Evolutionary conservation across 805 yeast genomes (phyloP).

Genomic region (Candida ipomoeae): DNA sequence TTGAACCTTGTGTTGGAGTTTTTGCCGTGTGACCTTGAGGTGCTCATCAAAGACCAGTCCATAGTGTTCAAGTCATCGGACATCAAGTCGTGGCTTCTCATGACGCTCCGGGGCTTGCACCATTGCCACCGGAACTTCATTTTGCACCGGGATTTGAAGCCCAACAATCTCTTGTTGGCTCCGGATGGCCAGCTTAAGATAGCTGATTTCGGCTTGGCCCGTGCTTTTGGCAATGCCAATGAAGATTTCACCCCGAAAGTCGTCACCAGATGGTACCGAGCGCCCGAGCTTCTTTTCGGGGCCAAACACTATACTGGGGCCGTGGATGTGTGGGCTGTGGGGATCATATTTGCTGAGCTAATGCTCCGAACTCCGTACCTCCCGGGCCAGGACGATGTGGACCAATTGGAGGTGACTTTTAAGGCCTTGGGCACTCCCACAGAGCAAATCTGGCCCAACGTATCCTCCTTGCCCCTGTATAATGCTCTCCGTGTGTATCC

Average conservation of each 20-base stretch:
- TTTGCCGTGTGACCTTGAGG: conserved; percentile 87
- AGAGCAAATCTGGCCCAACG: conserved; percentile 87
- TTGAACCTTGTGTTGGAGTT: conserved; percentile 89
- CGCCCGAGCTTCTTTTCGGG: conserved; percentile 54
- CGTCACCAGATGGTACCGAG: conserved; percentile 96
- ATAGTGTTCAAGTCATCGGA: conserved; percentile 80
- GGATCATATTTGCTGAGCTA: conserved; percentile 83
- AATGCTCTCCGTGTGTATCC: conserved; percentile 74
- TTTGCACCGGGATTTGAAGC: conserved; percentile 89
- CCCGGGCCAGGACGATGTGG: conserved; percentile 87
- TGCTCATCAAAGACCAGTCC: conserved; percentile 74
- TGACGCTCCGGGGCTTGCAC: conserved; percentile 92
- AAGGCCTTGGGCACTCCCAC: conserved; percentile 96
- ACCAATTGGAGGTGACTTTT: conserved; percentile 90
- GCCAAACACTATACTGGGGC: conserved; percentile 44
- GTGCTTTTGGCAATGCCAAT: conserved; percentile 70
- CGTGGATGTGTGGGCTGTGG: conserved; percentile 44
- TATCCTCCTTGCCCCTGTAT: conserved; percentile 72
- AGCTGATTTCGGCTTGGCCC: conserved; percentile 96
- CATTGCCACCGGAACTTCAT: conserved; percentile 92
- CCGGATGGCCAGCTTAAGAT: conserved; percentile 85
- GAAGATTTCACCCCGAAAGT: conserved; percentile 86
- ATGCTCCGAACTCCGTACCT: conserved; percentile 93
- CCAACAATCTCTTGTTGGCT: conserved; percentile 81
- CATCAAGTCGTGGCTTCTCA: conserved; percentile 87